These are phyloP conservation scores for Aquilaria malaccensis DNA, from an alignment of 345 rosid species.

Conservation along the genomic window DNA sequence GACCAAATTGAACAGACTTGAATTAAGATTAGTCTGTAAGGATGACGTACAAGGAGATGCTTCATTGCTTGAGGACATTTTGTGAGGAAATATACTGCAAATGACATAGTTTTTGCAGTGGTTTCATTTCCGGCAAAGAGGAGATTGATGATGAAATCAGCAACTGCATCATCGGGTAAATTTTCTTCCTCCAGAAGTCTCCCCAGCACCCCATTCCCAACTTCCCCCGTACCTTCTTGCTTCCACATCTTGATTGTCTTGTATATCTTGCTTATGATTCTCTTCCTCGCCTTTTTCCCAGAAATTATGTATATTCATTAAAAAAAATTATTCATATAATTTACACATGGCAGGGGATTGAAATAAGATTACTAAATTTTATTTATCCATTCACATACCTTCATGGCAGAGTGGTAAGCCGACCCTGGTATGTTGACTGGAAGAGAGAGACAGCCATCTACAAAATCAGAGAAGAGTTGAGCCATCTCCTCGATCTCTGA, in stretches of 20 bases:
- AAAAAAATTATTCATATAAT: neutral
- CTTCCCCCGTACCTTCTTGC: slow-evolving; percentile 19
- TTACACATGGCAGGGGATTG: neutral
- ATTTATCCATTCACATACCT: slow-evolving; percentile 24
- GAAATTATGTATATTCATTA: too few relatives aligned
- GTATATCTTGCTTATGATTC: slow-evolving; percentile 57
- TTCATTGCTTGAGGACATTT: slow-evolving; percentile 54
- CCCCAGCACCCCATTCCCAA: slow-evolving; percentile 51
- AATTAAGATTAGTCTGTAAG: slow-evolving; percentile 2
- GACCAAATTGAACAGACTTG: neutral
- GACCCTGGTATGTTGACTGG: slow-evolving; percentile 75
- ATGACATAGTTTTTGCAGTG: slow-evolving; percentile 78
- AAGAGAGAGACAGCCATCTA: slow-evolving; percentile 83
- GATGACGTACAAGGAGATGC: slow-evolving; percentile 39
- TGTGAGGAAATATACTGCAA: slow-evolving; percentile 73
- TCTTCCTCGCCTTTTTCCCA: slow-evolving; percentile 50
- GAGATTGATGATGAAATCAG: slow-evolving; percentile 81
- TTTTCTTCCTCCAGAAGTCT: slow-evolving; percentile 63
- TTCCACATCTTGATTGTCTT: slow-evolving; percentile 32
- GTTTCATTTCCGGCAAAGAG: slow-evolving; percentile 92
- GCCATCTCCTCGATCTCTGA: slow-evolving; percentile 73
- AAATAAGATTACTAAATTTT: neutral
- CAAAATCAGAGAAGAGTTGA: slow-evolving; percentile 66
- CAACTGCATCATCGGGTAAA: slow-evolving; percentile 52
- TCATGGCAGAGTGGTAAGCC: slow-evolving; percentile 71